These are phyloP conservation scores for Silene latifolia DNA, from an alignment of 148 eudicot species.

Conservation along the genomic window DNA sequence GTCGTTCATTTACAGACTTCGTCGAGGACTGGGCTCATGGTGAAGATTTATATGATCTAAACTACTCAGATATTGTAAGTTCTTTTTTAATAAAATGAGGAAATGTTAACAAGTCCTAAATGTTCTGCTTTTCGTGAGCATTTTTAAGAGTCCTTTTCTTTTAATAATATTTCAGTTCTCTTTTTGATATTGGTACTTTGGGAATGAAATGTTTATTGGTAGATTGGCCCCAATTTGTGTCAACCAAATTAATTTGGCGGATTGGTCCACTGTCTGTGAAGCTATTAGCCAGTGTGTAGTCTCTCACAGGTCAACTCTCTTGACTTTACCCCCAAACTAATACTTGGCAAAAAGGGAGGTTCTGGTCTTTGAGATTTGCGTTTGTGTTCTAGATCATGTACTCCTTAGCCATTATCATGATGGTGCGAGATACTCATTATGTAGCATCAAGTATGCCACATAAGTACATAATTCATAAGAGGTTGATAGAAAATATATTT, in stretches of 20 bases:
- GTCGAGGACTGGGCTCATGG: slow-evolving; percentile 88
- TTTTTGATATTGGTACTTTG: background rate
- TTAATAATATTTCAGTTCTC: background rate
- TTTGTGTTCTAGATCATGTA: background rate
- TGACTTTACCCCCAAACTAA: background rate
- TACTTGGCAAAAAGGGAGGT: background rate
- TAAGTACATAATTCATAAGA: background rate
- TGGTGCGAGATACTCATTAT: background rate
- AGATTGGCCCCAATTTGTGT: background rate
- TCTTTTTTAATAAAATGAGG: background rate
- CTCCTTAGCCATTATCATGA: background rate
- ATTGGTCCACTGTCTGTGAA: background rate
- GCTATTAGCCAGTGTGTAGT: slow-evolving; percentile 6
- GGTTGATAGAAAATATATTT: background rate
- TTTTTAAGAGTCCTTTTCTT: background rate
- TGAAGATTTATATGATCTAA: slow-evolving; percentile 83
- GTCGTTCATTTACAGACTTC: slow-evolving; percentile 62
- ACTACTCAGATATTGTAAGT: slow-evolving; percentile 82
- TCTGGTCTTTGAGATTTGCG: background rate
- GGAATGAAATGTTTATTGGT: background rate
- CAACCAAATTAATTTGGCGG: background rate
- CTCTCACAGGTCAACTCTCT: background rate
- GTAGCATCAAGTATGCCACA: background rate
- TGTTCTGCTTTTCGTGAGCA: slow-evolving; percentile 1
- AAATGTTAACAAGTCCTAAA: background rate